Evolutionary conservation across 1,284 basidiomycete genomes (phyloP).

Genomic region (Trametes sp.): DNA sequence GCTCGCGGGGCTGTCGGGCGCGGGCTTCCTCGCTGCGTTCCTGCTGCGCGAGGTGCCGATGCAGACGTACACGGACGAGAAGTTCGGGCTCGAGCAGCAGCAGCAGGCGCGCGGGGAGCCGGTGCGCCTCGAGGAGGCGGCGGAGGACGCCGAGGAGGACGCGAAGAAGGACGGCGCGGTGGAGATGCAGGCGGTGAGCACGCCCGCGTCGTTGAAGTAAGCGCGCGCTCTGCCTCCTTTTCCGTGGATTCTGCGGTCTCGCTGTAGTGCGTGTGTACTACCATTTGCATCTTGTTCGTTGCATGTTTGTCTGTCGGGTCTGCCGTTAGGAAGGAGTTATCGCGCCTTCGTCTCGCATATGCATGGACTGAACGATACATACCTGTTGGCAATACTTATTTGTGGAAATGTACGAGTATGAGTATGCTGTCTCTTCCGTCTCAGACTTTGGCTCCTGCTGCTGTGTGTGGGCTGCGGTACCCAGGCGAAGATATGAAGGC

Average conservation of each 20-base stretch:
- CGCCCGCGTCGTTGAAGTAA: not conserved
- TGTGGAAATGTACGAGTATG: not conserved
- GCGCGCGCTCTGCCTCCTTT: not conserved
- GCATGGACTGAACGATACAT: not conserved
- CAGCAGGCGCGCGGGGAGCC: not conserved
- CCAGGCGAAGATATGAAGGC: too few species aligned
- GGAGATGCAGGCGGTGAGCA: conserved; percentile 12
- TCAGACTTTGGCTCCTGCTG: too few species aligned
- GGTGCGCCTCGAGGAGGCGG: conserved; percentile 3
- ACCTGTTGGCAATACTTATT: not conserved
- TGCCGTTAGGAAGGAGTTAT: not conserved
- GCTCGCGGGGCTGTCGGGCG: conserved; percentile 44
- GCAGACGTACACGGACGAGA: conserved; percentile 40
- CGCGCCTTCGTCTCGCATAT: not conserved
- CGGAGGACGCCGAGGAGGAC: not conserved
- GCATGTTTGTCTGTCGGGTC: not conserved
- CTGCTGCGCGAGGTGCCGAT: conserved; percentile 47
- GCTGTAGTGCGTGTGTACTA: not conserved
- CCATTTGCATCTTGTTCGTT: not conserved
- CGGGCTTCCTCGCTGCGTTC: conserved; percentile 43
- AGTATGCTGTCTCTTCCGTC: not conserved
- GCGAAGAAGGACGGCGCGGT: conserved; percentile 9
- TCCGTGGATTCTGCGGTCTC: not conserved
- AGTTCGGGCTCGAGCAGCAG: conserved; percentile 28
- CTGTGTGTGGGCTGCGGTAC: too few species aligned